Evolutionary conservation across 1,284 basidiomycete species (phyloP), one percentile per base, ranked within the genome.

Genomic region (Cryptococcus sp.): DNA sequence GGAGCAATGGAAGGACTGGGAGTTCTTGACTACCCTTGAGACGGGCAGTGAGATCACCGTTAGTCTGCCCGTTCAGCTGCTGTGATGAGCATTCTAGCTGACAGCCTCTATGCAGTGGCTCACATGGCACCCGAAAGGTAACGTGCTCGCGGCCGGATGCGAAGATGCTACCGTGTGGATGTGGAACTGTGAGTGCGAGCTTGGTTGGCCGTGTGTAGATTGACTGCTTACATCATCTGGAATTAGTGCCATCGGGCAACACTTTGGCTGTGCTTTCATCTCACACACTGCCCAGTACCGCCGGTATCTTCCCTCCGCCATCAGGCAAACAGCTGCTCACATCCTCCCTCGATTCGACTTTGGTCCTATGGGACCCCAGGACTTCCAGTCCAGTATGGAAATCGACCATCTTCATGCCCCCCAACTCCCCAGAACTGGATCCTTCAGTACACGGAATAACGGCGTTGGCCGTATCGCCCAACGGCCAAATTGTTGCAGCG

Each of bases 91-190:
- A 10, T 15, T 19, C 13, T 16, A 15, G 8, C 11, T 23, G 2
- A 23, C 58, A 97, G 82, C 86, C 0, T 27, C 35, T 17, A 17
- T 95, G 45, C 62, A 95, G 91, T 97, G 93, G 86, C 75, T 99
- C 52, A 83, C 86, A 79, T 99, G 95, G 95, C 96, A 99, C 81
- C 95, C 96, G 0, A 93, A 88, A 75, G 96, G 94, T 16, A 81
- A 82, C 49, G 89, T 97, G 3, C 83, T 99, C 0, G 84, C 95
- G 3, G 93, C 91, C 0, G 95, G 95, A 40, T 90, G 91, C 19
- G 91, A 95, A 65, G 95, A 99, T 77, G 85, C 89, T 4, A 96
- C 90, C 4, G 87, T 95, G n/a, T 99, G 95, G 95, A 82, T 99
- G 70, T 99, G 94, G 94, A 91, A 96, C 81, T 80, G 93, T 94